phyloP scores from a whole-genome alignment of 257 asterid species.

The Solanum dulcamara region DNA sequence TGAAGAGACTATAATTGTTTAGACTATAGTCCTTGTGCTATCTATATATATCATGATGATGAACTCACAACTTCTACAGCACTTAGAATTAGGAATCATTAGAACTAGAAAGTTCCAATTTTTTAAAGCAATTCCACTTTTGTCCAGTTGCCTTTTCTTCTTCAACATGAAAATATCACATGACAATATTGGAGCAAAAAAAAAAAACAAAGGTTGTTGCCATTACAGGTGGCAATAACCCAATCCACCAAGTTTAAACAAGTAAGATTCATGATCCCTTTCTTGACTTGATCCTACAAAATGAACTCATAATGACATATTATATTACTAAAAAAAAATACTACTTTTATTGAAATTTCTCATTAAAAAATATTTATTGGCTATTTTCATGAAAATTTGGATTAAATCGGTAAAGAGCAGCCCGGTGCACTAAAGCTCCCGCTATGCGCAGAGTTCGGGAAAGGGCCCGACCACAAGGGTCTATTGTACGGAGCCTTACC shows the following conservation, averaged over 20 bases:
- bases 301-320: too few relatives aligned
- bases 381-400: too few relatives aligned
- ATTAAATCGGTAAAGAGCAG: too few relatives aligned
- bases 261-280: too few relatives aligned
- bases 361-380: too few relatives aligned
- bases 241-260: background rate
- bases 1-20: background rate
- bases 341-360: too few relatives aligned
- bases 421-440: too few relatives aligned
- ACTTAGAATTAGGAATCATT: background rate
- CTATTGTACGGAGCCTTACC: too few relatives aligned
- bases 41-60: background rate
- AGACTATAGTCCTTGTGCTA: slow-evolving; percentile 1
- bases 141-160: background rate
- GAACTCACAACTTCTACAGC: slow-evolving; percentile 9
- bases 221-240: background rate
- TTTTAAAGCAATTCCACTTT: background rate
- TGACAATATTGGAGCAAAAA: background rate
- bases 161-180: background rate
- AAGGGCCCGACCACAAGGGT: too few relatives aligned
- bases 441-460: too few relatives aligned
- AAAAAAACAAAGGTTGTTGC: background rate
- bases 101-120: background rate
- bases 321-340: too few relatives aligned
- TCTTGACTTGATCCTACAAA: too few relatives aligned